Percentiles rank a stretch among this genome's conserved stretches.
phyloP scores from a whole-genome alignment of 2,329 filamentous ascomycete genomes.

The Ophiosphaerella herpotricha region DNA sequence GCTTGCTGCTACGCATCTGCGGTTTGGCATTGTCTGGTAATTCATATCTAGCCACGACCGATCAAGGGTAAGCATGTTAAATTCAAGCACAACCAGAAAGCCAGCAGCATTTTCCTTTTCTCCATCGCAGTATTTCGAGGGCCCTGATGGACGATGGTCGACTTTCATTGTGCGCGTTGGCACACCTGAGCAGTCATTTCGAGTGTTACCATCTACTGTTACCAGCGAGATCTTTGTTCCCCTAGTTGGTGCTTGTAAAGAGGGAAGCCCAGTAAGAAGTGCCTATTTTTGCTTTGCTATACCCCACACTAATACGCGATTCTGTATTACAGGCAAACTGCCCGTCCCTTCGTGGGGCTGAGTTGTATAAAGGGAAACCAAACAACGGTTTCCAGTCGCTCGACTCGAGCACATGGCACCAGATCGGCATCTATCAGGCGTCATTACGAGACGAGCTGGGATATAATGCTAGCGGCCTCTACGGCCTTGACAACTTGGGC shows the following conservation, averaged over 20 bases:
- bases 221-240: slow-evolving; percentile 16
- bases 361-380: slow-evolving; percentile 12
- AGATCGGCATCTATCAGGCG: slow-evolving; percentile 21
- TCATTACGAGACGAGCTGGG: slow-evolving; percentile 10
- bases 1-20: too few species aligned
- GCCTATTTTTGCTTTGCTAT: too few species aligned
- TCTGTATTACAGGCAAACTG: slow-evolving; percentile 8
- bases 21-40: too few species aligned
- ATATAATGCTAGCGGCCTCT: slow-evolving; percentile 19
- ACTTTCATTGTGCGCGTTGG: slow-evolving; percentile 35
- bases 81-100: not conserved
- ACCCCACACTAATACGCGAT: not conserved
- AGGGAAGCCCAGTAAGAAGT: slow-evolving; percentile 1
- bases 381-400: slow-evolving; percentile 17
- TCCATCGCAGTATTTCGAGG: slow-evolving; percentile 6
- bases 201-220: slow-evolving; percentile 30
- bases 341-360: slow-evolving; percentile 12
- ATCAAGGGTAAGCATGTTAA: not conserved
- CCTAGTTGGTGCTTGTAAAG: slow-evolving; percentile 9
- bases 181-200: slow-evolving; percentile 33
- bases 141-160: slow-evolving; percentile 25
- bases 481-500: slow-evolving; percentile 21
- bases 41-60: not conserved
- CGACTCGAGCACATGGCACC: slow-evolving; percentile 16
- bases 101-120: slow-evolving; percentile 5